Percentiles rank a stretch among this genome's conserved stretches.
Conservation (phyloP, 345 rosid species). For the Arabidopsis suecica region DNA sequence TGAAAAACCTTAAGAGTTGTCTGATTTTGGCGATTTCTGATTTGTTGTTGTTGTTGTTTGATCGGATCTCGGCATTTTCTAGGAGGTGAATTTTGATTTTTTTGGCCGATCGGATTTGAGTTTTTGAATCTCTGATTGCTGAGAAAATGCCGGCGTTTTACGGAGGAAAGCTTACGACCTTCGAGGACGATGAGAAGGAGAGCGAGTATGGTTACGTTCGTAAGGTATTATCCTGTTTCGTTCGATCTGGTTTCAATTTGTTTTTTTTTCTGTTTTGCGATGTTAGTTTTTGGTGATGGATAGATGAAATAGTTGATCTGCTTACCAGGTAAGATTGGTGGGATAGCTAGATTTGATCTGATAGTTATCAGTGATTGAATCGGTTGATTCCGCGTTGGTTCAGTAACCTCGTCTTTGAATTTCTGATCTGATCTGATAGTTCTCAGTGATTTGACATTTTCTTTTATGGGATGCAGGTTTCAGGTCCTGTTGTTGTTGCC, state of each 20-base stretch:
- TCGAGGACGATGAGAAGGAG: slow-evolving; percentile 96
- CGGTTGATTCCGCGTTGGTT: slow-evolving; percentile 19
- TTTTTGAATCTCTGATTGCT: slow-evolving; percentile 24
- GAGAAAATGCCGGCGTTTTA: slow-evolving; percentile 79
- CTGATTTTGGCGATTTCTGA: slow-evolving; percentile 16
- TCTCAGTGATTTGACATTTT: slow-evolving; percentile 26
- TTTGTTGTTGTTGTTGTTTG: slow-evolving; percentile 25
- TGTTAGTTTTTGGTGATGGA: slow-evolving; percentile 20
- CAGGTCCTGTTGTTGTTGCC: slow-evolving; percentile 98
- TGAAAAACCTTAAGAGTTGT: slow-evolving; percentile 31
- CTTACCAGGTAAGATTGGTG: slow-evolving; percentile 23
- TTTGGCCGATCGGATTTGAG: slow-evolving; percentile 11
- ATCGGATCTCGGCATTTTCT: slow-evolving; percentile 47
- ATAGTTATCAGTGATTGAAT: slow-evolving; percentile 15
- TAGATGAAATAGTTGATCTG: slow-evolving; percentile 24
- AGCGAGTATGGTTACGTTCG: slow-evolving; percentile 99
- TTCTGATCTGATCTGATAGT: slow-evolving; percentile 37
- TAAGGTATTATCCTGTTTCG: slow-evolving; percentile 57
- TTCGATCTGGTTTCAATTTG: slow-evolving; percentile 38
- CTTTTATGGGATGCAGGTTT: slow-evolving; percentile 62
- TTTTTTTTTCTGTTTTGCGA: not conserved
- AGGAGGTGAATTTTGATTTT: slow-evolving; percentile 27
- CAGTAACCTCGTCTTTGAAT: not conserved
- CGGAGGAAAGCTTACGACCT: slow-evolving; percentile 87
- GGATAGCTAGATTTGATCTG: slow-evolving; percentile 30